Base-by-base conservation (phyloP, 1,284 basidiomycete genomes). In the Pseudozyma tsukubaensis region DNA sequence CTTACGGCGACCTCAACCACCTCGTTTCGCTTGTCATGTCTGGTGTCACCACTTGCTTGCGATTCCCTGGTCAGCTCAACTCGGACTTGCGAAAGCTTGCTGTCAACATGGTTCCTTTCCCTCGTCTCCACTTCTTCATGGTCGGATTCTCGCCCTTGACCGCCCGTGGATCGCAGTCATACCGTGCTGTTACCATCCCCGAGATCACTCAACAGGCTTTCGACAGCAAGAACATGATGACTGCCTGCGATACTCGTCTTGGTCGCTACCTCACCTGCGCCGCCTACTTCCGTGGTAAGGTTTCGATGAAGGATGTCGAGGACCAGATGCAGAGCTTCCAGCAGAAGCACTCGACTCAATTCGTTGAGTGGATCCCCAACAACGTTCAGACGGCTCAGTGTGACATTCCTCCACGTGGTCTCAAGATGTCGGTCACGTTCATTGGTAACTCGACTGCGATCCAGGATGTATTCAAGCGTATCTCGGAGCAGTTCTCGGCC, bases 51-150 rank as follows among this genome's bases (percentile, higher is more conserved):
- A 94, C 94, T 1, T 92, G 91, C 83, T 87, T 96, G 69, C 92
- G 94, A 47, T 95, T 97, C 89, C 94, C 94, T 36, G 95, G 95
- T 57, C 93, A 95, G 85, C 88, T 96, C 66, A 97, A 97, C 85
- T 94, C 94, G 58, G 94, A 98, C 84, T 87, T 97, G 58, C 90
- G 94, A 70, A 97, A 97, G 86, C 89, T 98, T 44, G 92, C 90
- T 51, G 91, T 96, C 89, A 98, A 97, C 86, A 89, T 97, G 63
- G 82, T 85, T 18, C 84, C 84, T 18, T 85, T 85, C 81, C 84
- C 84, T 14, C 83, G 84, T 76, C 79, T 85, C 32, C 84, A 85
- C 78, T 85, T 85, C 74, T 82, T 85, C 69, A 84, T 81, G 59
- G 79, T 78, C 54, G 83, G 83, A 13, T 85, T 83, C 61, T 79